Evolutionary conservation across 2,329 filamentous ascomycete species (phyloP).

Genomic region (Chrysoporthe puriensis): DNA sequence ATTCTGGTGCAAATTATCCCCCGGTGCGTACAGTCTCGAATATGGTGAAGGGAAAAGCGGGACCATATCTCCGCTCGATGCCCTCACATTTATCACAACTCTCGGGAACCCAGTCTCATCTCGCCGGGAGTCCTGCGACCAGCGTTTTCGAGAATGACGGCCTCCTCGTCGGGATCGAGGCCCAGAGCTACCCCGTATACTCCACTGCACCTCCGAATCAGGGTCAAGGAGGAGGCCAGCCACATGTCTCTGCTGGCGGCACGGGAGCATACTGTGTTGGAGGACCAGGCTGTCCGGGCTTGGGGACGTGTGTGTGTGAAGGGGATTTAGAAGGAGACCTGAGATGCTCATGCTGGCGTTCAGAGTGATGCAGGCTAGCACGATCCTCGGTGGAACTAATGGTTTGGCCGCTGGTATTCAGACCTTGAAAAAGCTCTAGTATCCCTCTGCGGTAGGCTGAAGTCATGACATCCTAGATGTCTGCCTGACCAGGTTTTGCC

Average conservation of each 20-base stretch:
- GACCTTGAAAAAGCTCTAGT: no score
- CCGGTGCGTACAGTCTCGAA: no score
- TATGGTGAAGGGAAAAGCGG: not conserved
- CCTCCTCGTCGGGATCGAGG: not conserved
- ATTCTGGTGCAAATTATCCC: not conserved
- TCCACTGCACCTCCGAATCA: not conserved
- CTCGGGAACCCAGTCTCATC: not conserved
- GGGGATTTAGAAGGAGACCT: not conserved
- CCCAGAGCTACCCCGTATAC: not conserved
- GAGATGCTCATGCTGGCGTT: not conserved
- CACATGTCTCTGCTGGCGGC: not conserved
- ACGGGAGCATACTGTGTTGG: not conserved
- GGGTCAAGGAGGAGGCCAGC: not conserved
- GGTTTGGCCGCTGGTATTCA: no score
- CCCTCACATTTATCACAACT: not conserved
- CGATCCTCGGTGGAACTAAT: no score
- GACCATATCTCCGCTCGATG: not conserved
- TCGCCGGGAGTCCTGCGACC: not conserved
- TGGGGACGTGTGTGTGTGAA: not conserved
- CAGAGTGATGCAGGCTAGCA: not conserved
- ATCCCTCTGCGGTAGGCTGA: no score
- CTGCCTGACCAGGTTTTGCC: no score
- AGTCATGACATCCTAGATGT: no score
- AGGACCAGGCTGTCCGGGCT: not conserved
- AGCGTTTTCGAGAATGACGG: not conserved